A percentile compares a stretch with the other conserved stretches of the same genome.
Evolutionary conservation across 306 rosid genomes (phyloP).

Genomic region (Vigna hirtella): DNA sequence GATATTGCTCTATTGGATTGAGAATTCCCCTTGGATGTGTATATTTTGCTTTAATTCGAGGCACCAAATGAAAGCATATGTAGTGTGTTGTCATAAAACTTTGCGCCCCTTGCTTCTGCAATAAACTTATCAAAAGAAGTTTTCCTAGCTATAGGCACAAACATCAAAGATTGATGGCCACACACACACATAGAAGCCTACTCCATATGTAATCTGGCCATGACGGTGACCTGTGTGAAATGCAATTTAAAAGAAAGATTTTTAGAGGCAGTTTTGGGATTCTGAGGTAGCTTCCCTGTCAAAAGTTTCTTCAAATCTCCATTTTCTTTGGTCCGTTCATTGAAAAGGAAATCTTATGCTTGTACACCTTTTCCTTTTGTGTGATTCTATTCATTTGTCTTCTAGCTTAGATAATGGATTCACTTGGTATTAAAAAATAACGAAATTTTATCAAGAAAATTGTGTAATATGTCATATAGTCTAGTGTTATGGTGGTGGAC

Average conservation of each 20-base stretch:
- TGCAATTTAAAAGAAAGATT: conserved; percentile 22
- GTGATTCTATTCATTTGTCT: neutral
- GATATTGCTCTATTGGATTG: neutral
- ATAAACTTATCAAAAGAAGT: conserved; percentile 6
- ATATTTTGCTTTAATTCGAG: neutral
- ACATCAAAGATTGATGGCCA: neutral
- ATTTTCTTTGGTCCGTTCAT: neutral
- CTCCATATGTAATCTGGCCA: conserved; percentile 5
- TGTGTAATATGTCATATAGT: too few species aligned
- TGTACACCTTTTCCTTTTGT: neutral
- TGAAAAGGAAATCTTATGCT: neutral
- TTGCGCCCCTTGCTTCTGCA: neutral
- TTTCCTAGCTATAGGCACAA: neutral
- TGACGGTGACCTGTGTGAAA: neutral
- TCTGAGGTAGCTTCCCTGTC: neutral
- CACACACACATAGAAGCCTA: neutral
- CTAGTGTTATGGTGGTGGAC: too few species aligned
- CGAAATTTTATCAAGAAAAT: too few species aligned
- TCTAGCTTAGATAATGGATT: neutral
- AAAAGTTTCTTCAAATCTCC: neutral
- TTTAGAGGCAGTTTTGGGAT: conserved; percentile 28
- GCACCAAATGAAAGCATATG: conserved; percentile 10
- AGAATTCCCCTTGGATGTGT: neutral
- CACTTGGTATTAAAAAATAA: neutral
- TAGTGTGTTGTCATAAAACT: neutral